Conservation (phyloP, 331 rosid species). For the Dryas integrifolia region DNA sequence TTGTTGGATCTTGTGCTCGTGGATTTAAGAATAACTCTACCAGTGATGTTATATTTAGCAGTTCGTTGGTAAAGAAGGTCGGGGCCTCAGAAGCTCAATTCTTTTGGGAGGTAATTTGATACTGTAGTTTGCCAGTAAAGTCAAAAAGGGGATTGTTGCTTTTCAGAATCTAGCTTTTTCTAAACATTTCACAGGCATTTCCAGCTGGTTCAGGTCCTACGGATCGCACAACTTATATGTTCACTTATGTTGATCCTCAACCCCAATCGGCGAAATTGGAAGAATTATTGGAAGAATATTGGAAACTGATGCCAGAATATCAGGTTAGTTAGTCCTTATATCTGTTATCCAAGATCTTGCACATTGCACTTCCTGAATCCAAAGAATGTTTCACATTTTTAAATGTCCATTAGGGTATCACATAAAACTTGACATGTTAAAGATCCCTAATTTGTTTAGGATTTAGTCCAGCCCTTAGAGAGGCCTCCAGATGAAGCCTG, state of each 20-base stretch:
- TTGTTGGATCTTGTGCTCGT: constrained; percentile 94
- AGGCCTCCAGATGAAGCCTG: not conserved
- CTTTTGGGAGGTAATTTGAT: constrained; percentile 87
- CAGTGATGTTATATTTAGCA: constrained; percentile 87
- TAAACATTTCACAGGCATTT: constrained; percentile 70
- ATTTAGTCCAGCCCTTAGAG: no score
- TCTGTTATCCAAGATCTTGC: not conserved
- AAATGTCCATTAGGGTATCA: no score
- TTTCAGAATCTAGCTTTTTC: constrained; percentile 21
- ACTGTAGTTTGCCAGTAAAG: constrained; percentile 1
- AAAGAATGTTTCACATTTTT: no score
- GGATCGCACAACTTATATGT: constrained; percentile 93
- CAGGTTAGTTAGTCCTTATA: constrained; percentile 50
- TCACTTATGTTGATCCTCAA: constrained; percentile 86
- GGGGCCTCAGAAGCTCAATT: constrained; percentile 72
- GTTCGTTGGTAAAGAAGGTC: constrained; percentile 61
- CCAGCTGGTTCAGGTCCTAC: constrained; percentile 91
- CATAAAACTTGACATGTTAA: no score
- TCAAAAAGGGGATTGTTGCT: not conserved
- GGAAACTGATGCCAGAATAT: constrained; percentile 89
- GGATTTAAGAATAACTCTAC: constrained; percentile 59
- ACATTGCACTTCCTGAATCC: not conserved
- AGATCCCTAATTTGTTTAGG: no score
- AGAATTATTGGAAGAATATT: constrained; percentile 76
- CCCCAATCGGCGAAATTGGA: constrained; percentile 78